A percentile compares a stretch with the other conserved stretches of the same genome.
These are phyloP conservation scores for Russula compacta DNA, from an alignment of 768 basidiomycete genomes.

Conservation along the genomic window DNA sequence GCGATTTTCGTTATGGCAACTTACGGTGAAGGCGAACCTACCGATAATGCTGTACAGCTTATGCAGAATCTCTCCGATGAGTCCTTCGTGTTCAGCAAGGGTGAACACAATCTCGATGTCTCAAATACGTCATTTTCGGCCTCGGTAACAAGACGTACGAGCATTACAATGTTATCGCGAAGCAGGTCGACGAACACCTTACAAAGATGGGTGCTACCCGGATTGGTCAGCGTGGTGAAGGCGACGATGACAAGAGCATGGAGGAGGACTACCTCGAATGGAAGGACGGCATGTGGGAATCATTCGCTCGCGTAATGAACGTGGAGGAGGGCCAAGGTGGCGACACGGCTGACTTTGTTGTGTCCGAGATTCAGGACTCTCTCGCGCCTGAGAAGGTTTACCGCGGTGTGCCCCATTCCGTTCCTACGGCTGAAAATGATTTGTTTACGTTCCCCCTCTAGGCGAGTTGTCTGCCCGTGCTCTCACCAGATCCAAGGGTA, in stretches of 20 bases:
- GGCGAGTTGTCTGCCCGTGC: constrained; percentile 95
- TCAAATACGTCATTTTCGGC: constrained; percentile 93
- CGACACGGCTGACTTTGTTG: constrained; percentile 88
- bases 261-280: constrained; percentile 99
- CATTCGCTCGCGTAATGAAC: constrained; percentile 69
- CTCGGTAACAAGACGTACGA: constrained; percentile 93
- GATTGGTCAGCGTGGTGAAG: constrained; percentile 87
- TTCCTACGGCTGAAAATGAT: background rate
- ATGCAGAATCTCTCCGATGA: constrained; percentile 88
- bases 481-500: constrained; percentile 86
- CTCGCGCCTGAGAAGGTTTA: constrained; percentile 85
- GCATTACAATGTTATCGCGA: constrained; percentile 88
- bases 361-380: constrained; percentile 62
- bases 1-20: constrained; percentile 97
- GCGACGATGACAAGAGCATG: constrained; percentile 99
- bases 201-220: constrained; percentile 73
- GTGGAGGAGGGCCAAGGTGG: constrained; percentile 97
- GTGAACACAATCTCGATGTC: constrained; percentile 61
- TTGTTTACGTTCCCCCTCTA: constrained; percentile 26
- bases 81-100: constrained; percentile 79
- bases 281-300: constrained; percentile 97
- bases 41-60: constrained; percentile 92
- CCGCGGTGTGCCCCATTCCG: constrained; percentile 48
- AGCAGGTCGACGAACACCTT: constrained; percentile 65
- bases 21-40: constrained; percentile 98